Conservation (phyloP, 192 early-diverging fungal genomes). For the Coemansia javaensis region DNA sequence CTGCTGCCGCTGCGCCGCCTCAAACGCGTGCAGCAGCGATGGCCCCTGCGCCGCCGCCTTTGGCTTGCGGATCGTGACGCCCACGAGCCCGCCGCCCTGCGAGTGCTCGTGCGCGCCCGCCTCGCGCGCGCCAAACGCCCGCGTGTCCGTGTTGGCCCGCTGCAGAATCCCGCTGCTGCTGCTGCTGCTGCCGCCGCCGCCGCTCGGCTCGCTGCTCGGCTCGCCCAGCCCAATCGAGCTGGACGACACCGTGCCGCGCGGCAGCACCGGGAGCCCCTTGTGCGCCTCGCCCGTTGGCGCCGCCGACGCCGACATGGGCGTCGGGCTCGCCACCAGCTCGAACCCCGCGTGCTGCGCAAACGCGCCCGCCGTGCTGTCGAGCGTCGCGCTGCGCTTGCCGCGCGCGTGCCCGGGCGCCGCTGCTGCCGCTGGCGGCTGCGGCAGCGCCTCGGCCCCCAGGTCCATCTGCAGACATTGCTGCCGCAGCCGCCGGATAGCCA, state of each 20-base stretch:
- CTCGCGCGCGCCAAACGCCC: slow-evolving; percentile 15
- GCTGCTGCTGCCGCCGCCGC: neutral
- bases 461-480: slow-evolving; percentile 55
- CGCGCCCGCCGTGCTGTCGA: neutral
- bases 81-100: neutral
- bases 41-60: neutral
- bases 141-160: slow-evolving; percentile 38
- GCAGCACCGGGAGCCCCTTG: slow-evolving; percentile 23
- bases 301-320: slow-evolving; percentile 25
- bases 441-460: slow-evolving; percentile 6
- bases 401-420: too few species aligned
- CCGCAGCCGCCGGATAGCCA: slow-evolving; percentile 69
- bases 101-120: slow-evolving; percentile 3
- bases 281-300: slow-evolving; percentile 1
- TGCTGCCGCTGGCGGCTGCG: too few species aligned
- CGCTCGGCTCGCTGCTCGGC: neutral
- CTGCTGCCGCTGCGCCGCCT: too few species aligned
- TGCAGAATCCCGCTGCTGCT: slow-evolving; percentile 21
- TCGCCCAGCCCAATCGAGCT: slow-evolving; percentile 20
- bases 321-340: slow-evolving; percentile 5
- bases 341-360: neutral
- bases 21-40: neutral
- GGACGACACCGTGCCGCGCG: slow-evolving; percentile 27
- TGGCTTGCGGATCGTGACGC: slow-evolving; percentile 20
- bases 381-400: slow-evolving; percentile 10